Evolutionary conservation across 2,329 filamentous ascomycete genomes (phyloP), one percentile per base, ranked within the genome.

Genomic region (Tolypocladium guangdongense): DNA sequence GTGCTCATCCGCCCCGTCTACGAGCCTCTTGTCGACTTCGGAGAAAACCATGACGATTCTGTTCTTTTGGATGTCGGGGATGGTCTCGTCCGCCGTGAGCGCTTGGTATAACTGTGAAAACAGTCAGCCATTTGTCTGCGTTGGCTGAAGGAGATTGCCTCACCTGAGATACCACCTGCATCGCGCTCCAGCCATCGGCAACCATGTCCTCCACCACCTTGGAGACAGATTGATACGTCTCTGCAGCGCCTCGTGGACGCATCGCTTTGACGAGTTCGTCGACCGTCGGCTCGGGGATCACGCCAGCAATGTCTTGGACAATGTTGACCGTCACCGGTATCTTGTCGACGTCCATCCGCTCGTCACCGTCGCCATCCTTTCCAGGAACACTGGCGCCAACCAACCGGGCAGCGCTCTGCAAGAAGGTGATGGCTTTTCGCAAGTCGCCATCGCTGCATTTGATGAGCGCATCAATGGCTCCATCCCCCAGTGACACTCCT

Each of bases 1-100:
- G 67, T 99, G 92, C 72, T 99, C 93, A 65, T 99, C 93, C 2
- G 91, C 87, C 10, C 93, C 93, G 68, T 99, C 95, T 7, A 96
- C 87, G 48, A 99, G 72, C 59, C 93, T 81, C 77, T 97, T 97
- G 66, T 99, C 93, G 32, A 92, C 79, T 68, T 97, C 91, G 0
- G 91, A 96, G 66, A 99, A 99, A 4, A 92, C 77, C 57, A 88
- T 77, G 49, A 92, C 86, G 55, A 99, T 92, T 67, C 86, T 86
- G 66, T 92, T 95, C 74, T 99, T 99, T 65, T 95, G 88, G 14
- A 82, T 71, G 64, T 96, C 90, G 0, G 83, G 82, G 27, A 96
- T 85, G 8, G 84, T 78, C 68, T 97, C 93, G 64, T 96, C 90
- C 65, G 82, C 88, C 32, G 96, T 80, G 38, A 97, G 74, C 30